These are phyloP conservation scores for Alternaria gansuensis DNA, from an alignment of 2,329 filamentous ascomycete species.

Conservation along the genomic window DNA sequence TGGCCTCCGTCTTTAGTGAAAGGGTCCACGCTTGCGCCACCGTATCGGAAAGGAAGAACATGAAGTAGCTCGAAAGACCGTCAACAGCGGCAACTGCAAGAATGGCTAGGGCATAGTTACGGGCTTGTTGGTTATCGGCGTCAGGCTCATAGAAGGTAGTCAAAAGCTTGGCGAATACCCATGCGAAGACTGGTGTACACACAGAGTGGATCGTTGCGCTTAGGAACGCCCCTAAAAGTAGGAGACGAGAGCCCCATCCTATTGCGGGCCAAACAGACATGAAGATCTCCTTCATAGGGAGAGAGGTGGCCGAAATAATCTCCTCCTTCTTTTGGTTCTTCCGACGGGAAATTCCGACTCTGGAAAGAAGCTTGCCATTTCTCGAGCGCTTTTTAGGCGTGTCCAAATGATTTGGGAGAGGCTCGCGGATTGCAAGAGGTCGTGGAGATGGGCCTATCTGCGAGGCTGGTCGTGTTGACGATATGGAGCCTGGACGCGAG, in stretches of 20 bases:
- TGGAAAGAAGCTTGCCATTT: constrained; percentile 10
- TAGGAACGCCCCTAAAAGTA: constrained; percentile 68
- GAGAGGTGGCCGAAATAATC: constrained; percentile 12
- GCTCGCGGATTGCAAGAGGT: constrained; percentile 8
- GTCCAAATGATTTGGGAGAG: neutral
- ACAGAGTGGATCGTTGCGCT: constrained; percentile 71
- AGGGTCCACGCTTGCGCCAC: constrained; percentile 82
- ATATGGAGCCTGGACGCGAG: constrained; percentile 18
- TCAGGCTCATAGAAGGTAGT: constrained; percentile 69
- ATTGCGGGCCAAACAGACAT: constrained; percentile 75
- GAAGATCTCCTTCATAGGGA: constrained; percentile 65
- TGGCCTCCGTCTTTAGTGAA: constrained; percentile 70
- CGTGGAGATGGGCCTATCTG: constrained; percentile 13
- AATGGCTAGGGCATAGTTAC: constrained; percentile 75
- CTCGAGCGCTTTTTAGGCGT: constrained; percentile 1
- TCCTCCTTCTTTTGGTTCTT: neutral
- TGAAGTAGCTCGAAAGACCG: constrained; percentile 69
- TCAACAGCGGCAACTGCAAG: constrained; percentile 73
- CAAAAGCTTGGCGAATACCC: constrained; percentile 76
- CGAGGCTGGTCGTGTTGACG: constrained; percentile 15
- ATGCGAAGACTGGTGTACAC: constrained; percentile 78
- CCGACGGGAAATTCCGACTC: neutral
- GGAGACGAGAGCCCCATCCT: constrained; percentile 58
- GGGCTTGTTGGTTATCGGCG: constrained; percentile 61
- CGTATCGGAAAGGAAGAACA: constrained; percentile 75